Evolutionary conservation across 768 basidiomycete genomes (phyloP).

Genomic region (Clathrus columnatus): DNA sequence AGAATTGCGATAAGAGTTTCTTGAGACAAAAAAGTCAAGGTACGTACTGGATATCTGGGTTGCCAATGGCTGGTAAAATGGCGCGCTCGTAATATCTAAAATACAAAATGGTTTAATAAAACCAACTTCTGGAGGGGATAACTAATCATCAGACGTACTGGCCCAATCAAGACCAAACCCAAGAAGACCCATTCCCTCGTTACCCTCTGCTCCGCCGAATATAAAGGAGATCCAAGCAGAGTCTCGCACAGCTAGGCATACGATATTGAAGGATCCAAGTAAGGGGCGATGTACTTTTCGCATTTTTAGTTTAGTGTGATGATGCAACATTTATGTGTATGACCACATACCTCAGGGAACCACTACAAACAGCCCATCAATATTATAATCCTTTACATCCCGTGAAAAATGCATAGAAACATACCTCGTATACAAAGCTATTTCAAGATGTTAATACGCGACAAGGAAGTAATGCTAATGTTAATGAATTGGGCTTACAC

Average conservation of each 20-base stretch:
- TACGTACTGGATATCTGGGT: background rate
- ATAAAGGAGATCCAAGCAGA: conserved; percentile 5
- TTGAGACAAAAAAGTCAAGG: background rate
- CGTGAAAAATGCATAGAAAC: background rate
- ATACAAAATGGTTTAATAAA: background rate
- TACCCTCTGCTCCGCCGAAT: conserved; percentile 3
- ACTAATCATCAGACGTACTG: background rate
- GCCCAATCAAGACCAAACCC: conserved; percentile 9
- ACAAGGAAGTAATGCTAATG: background rate
- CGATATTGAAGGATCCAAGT: conserved; percentile 2
- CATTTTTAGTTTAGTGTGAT: background rate
- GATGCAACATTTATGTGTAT: background rate
- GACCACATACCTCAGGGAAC: conserved; percentile 3
- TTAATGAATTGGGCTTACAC: background rate
- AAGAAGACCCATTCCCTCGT: conserved; percentile 6
- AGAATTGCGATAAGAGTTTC: background rate
- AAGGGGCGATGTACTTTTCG: conserved; percentile 4
- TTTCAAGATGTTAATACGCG: background rate
- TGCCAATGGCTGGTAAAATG: background rate
- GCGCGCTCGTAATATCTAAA: background rate
- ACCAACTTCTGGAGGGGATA: background rate
- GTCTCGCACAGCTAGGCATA: conserved; percentile 4
- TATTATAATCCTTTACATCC: background rate
- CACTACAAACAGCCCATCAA: background rate
- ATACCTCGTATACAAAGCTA: conserved; percentile 6